Evolutionary conservation across 169 alveolate genomes (phyloP).

Genomic region (Ichthyophthirius multifiliis): DNA sequence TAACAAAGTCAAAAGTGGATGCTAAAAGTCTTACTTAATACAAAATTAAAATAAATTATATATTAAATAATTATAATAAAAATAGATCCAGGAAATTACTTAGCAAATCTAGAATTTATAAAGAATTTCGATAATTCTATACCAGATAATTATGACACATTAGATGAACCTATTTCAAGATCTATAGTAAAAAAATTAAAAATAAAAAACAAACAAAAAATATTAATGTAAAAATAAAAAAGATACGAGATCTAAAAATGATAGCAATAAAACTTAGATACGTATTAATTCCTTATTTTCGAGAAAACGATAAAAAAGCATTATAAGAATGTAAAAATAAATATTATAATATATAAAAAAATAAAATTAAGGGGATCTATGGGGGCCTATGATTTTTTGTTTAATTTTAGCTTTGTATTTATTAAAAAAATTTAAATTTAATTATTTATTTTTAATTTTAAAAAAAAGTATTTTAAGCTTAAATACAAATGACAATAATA

Average conservation of each 20-base stretch:
- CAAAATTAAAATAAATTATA: no score
- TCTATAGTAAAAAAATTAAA: slow-evolving; percentile 52
- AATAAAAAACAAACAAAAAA: not conserved
- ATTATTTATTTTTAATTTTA: no score
- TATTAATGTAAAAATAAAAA: not conserved
- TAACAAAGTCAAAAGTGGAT: no score
- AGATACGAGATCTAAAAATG: slow-evolving; percentile 72
- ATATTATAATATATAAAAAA: not conserved
- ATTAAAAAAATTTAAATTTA: no score
- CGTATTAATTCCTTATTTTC: slow-evolving; percentile 66
- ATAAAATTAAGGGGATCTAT: slow-evolving; percentile 73
- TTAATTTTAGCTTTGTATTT: slow-evolving; percentile 58
- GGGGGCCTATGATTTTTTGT: slow-evolving; percentile 86
- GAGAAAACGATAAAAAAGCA: slow-evolving; percentile 56
- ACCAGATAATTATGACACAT: slow-evolving; percentile 38
- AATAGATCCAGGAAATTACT: no score
- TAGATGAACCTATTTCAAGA: slow-evolving; percentile 75
- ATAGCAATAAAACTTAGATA: slow-evolving; percentile 68
- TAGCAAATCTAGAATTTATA: no score
- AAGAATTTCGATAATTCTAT: no score
- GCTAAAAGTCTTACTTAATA: no score
- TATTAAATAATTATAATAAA: no score
- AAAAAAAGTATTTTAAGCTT: slow-evolving; percentile 28
- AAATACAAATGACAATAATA: slow-evolving; percentile 49
- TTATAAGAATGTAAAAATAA: slow-evolving; percentile 70